Evolutionary conservation across 352 stramenopile species (phyloP).

Genomic region (Achlya hypogyna): DNA sequence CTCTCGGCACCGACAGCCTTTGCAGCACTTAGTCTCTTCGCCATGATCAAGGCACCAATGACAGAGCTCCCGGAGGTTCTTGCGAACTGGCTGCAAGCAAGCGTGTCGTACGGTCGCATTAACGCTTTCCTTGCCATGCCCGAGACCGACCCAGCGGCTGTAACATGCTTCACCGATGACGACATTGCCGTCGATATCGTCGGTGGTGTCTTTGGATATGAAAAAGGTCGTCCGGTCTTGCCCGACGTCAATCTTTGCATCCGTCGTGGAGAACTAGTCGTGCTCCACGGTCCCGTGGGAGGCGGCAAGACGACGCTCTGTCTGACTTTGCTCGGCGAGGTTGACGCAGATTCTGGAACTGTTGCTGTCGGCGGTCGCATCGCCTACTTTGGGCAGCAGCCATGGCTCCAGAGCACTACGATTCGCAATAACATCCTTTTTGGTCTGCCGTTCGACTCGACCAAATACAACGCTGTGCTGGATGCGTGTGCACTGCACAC

Average conservation of each 20-base stretch:
- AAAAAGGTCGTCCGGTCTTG: slow-evolving; percentile 22
- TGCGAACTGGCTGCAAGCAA: slow-evolving; percentile 19
- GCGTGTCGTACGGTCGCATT: slow-evolving; percentile 25
- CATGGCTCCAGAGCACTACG: slow-evolving; percentile 90
- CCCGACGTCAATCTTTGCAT: slow-evolving; percentile 31
- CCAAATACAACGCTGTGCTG: slow-evolving; percentile 41
- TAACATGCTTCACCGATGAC: neutral
- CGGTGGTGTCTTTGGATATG: slow-evolving; percentile 44
- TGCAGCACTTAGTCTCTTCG: slow-evolving; percentile 23
- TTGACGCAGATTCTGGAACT: slow-evolving; percentile 39
- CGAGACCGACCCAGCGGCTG: slow-evolving; percentile 12
- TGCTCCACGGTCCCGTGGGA: slow-evolving; percentile 39
- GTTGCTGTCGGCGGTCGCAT: slow-evolving; percentile 29
- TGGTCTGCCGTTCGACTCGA: slow-evolving; percentile 28
- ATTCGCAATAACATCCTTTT: slow-evolving; percentile 51
- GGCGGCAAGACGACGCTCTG: slow-evolving; percentile 46
- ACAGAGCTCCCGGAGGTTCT: slow-evolving; percentile 20
- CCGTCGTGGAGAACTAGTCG: slow-evolving; percentile 37
- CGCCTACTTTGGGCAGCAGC: neutral
- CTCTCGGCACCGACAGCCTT: no score
- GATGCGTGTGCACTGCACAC: slow-evolving; percentile 63
- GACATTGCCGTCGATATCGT: slow-evolving; percentile 38
- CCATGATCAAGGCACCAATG: slow-evolving; percentile 23
- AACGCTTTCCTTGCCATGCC: slow-evolving; percentile 22
- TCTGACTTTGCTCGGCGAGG: slow-evolving; percentile 58